Conservation (phyloP, 2,329 filamentous ascomycete species). For the Aspergillus persii region DNA sequence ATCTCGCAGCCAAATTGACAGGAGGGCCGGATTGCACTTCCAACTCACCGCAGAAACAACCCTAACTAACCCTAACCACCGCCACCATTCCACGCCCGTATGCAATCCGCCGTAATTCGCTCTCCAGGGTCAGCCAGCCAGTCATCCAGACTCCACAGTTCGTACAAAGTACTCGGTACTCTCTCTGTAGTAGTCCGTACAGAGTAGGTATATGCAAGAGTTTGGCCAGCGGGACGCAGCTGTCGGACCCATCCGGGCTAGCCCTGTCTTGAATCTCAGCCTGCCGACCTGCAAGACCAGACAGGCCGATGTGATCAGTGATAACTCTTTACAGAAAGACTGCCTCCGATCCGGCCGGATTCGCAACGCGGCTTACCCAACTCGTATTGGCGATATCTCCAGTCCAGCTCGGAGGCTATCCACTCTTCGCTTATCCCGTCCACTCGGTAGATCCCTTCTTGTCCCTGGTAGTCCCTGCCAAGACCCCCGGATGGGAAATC, state of each 20-base stretch:
- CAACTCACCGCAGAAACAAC: not conserved
- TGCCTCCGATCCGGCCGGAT: not conserved
- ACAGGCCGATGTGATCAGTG: not conserved
- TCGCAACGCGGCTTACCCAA: not conserved
- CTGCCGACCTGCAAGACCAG: not conserved
- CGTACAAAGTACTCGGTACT: not conserved
- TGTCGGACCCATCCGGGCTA: not conserved
- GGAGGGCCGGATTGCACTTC: no score
- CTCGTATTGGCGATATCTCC: not conserved
- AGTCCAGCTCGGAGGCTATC: not conserved
- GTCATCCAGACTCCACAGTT: not conserved
- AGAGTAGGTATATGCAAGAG: not conserved
- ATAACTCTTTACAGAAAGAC: no score
- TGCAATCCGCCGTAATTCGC: no score
- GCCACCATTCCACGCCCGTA: no score
- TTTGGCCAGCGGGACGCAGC: not conserved
- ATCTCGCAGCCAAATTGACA: not conserved
- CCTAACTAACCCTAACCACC: not conserved
- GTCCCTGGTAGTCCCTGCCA: not conserved
- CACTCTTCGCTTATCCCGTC: not conserved
- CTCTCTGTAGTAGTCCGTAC: no score
- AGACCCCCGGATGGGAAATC: not conserved
- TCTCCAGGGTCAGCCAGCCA: not conserved
- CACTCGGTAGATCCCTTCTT: not conserved
- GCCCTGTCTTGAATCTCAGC: not conserved